Evolutionary conservation across 305 asterid species (phyloP).

Genomic region (Fraxinus platypoda): DNA sequence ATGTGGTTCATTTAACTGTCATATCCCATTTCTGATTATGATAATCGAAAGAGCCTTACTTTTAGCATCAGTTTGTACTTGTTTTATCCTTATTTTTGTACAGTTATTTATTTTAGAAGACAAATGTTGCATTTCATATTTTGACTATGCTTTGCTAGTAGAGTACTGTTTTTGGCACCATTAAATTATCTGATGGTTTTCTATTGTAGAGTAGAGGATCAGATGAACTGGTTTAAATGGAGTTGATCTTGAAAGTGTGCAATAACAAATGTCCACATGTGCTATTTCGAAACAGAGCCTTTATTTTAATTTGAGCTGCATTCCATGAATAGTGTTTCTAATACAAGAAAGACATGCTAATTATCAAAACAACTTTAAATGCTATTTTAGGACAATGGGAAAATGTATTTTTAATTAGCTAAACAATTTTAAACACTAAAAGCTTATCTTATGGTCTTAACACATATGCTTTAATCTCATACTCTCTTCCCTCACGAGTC

Average conservation of each 20-base stretch:
- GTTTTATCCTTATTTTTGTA: not conserved
- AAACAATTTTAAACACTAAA: not conserved
- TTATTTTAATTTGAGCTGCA: constrained; percentile 1
- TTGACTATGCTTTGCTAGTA: not conserved
- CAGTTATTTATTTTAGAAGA: not conserved
- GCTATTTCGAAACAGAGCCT: not conserved
- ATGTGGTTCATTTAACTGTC: not conserved
- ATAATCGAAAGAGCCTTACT: not conserved
- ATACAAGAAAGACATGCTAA: not conserved
- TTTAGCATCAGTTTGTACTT: not conserved
- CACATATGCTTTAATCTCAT: not conserved
- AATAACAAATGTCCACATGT: constrained; percentile 1
- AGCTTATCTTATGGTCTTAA: not conserved
- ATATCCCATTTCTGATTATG: not conserved
- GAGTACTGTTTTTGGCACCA: constrained; percentile 3
- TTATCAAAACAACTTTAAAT: not conserved
- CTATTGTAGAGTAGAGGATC: constrained; percentile 6
- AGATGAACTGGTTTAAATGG: constrained; percentile 10
- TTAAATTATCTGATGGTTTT: not conserved
- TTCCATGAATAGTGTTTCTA: constrained; percentile 4
- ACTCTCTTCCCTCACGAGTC: not conserved
- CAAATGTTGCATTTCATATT: not conserved
- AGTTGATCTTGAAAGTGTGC: constrained; percentile 11
- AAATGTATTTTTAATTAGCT: not conserved
- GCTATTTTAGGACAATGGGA: not conserved